Conservation (phyloP, 257 asterid species). For the Agastache rugosa region DNA sequence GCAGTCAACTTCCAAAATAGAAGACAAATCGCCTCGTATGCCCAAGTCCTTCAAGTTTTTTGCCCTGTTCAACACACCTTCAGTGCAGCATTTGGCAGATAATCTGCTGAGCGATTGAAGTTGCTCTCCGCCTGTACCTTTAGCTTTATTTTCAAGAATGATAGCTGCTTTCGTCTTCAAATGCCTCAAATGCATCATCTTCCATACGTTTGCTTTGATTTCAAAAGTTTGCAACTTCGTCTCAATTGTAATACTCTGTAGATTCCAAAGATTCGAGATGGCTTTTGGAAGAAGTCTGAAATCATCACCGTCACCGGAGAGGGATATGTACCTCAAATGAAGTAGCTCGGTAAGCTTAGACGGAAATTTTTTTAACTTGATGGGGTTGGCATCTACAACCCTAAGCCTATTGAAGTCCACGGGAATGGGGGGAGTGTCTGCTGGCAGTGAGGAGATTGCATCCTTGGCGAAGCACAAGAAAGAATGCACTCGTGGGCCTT, state of each 20-base stretch:
- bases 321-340: conserved; percentile 37
- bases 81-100: conserved; percentile 17
- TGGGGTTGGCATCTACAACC: conserved; percentile 29
- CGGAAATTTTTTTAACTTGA: conserved; percentile 32
- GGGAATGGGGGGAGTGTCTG: conserved; percentile 36
- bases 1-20: not conserved
- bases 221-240: conserved; percentile 18
- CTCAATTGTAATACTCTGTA: conserved; percentile 25
- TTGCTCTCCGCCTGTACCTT: conserved; percentile 26
- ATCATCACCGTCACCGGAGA: conserved; percentile 31
- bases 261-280: too few relatives aligned
- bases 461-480: conserved; percentile 44
- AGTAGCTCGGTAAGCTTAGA: conserved; percentile 20
- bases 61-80: conserved; percentile 12
- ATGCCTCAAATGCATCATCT: conserved; percentile 32
- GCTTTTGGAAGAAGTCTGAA: conserved; percentile 28
- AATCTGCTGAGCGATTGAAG: conserved; percentile 32
- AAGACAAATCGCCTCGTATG: conserved; percentile 3
- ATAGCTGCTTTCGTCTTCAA: conserved; percentile 34
- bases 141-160: not conserved
- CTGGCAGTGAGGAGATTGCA: conserved; percentile 24
- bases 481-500: conserved; percentile 44
- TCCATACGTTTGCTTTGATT: conserved; percentile 27
- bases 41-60: conserved; percentile 25
- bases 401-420: conserved; percentile 44